Evolutionary conservation across 2,329 filamentous ascomycete species (phyloP).

Genomic region (Dactylellina drechsleri): DNA sequence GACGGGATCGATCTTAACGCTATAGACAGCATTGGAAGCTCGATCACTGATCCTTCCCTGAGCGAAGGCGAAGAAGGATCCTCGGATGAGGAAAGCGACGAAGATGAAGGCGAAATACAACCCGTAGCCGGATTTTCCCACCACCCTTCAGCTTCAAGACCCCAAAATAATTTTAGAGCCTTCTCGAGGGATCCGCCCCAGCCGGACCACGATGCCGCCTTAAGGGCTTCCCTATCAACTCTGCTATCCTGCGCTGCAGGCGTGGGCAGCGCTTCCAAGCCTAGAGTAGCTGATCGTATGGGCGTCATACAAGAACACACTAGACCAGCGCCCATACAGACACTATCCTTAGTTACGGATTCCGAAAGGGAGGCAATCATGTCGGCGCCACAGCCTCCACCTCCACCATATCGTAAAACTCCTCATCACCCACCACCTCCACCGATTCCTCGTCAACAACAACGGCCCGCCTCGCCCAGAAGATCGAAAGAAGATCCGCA

Average conservation of each 20-base stretch:
- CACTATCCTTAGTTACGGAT: conserved; percentile 44
- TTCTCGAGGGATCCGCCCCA: conserved; percentile 64
- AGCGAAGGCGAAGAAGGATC: conserved; percentile 51
- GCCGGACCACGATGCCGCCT: conserved; percentile 89
- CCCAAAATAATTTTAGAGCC: conserved; percentile 49
- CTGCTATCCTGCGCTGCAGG: conserved; percentile 94
- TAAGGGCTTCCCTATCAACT: conserved; percentile 92
- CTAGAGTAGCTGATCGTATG: conserved; percentile 38
- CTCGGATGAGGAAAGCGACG: conserved; percentile 28
- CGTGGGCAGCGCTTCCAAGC: conserved; percentile 78
- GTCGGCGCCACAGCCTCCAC: conserved; percentile 31
- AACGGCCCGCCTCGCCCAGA: conserved; percentile 31
- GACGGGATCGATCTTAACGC: conserved; percentile 48
- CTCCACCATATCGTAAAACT: conserved; percentile 26
- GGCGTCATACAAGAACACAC: conserved; percentile 40
- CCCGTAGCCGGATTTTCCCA: conserved; percentile 42
- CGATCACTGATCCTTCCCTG: conserved; percentile 48
- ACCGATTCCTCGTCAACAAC: conserved; percentile 16
- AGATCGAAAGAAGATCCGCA: conserved; percentile 32
- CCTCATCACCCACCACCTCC: conserved; percentile 20
- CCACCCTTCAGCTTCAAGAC: conserved; percentile 32
- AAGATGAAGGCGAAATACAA: conserved; percentile 42
- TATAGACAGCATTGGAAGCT: conserved; percentile 48
- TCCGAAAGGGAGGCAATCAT: conserved; percentile 51
- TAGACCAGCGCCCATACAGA: conserved; percentile 45